phyloP scores from a whole-genome alignment of 805 yeast genomes.

The Wickerhamiella allomyrinae region DNA sequence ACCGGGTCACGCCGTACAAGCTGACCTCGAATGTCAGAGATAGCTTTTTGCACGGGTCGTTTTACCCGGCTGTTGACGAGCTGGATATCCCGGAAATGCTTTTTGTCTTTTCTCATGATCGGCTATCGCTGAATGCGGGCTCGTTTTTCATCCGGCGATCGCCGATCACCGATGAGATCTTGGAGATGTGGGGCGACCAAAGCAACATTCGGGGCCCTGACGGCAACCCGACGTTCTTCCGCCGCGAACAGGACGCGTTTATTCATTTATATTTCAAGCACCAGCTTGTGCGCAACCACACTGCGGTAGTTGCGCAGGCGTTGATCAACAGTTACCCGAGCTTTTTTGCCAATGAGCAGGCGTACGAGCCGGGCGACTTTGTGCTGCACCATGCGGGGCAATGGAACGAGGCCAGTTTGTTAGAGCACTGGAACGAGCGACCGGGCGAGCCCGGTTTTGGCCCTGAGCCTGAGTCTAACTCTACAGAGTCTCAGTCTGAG shows the following conservation, averaged over 20 bases:
- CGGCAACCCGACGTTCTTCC: constrained; percentile 8
- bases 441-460: too few species aligned
- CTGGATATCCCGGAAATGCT: constrained; percentile 13
- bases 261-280: constrained; percentile 13
- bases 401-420: too few species aligned
- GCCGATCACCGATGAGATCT: constrained; percentile 14
- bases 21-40: constrained; percentile 14
- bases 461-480: too few species aligned
- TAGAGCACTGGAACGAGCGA: too few species aligned
- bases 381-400: constrained; percentile 24
- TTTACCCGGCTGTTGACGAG: constrained; percentile 3
- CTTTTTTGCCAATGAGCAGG: constrained; percentile 2
- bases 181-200: constrained; percentile 24
- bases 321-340: constrained; percentile 20
- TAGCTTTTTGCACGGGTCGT: constrained; percentile 1
- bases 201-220: not conserved
- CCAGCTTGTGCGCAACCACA: constrained; percentile 12
- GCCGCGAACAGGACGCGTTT: constrained; percentile 20
- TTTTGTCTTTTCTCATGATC: constrained; percentile 21
- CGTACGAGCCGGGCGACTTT: constrained; percentile 17
- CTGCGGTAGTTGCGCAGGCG: constrained; percentile 22
- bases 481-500: too few species aligned
- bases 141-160: constrained; percentile 21
- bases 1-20: constrained; percentile 15
- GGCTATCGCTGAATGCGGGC: constrained; percentile 22